Base-by-base conservation (phyloP, 1,139 yeast genomes). In the Suhomyces chickasaworum region DNA sequence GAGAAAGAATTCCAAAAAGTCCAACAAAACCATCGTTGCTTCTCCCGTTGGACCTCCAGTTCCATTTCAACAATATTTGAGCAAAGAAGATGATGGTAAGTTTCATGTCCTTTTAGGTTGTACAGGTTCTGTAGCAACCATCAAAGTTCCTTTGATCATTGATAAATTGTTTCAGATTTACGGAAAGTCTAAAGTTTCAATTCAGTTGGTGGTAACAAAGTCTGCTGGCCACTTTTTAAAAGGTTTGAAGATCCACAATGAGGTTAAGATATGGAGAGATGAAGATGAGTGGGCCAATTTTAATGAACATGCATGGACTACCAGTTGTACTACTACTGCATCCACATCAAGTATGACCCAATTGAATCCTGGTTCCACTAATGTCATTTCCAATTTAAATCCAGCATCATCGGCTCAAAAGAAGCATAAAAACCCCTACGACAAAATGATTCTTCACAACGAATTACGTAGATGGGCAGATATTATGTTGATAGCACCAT, bases 391-490 rank as follows among this genome's bases (percentile, higher is more conserved):
- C 1, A 44, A 36, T n/a, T 43, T 47, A 37, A 47, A 47, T 17
- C 47, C 47, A 5, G 22, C 39, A 7, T 16, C 50, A 2, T 8
- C 23, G 5, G 25, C 7, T 5, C 44, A 30, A 6, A 69, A 64
- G 46, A 69, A 68, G 46, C 66, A 63, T 16, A 72, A 73, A 46
- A 69, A 64, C 42, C 75, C 76, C 2, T 69, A 54, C 49, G 80
- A 75, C 38, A 71, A 69, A 48, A 57, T 74, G 55, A 83, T 90
- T 42, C 73, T 93, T 49, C 97, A 91, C 63, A 89, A 89, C 51
- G 96, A 89, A 63, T 74, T 93, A 50, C 77, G 97, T 45, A 83
- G 89, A 60, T 93, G 99, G 99, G 98, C 99, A 0, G 97, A 93
- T 63, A 80, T 93, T 30, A 78, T 93, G 67, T 77, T 93, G 42